These are phyloP conservation scores for Paraurostyla sp. DNA, from an alignment of 73 alveolate species.

Conservation along the genomic window DNA sequence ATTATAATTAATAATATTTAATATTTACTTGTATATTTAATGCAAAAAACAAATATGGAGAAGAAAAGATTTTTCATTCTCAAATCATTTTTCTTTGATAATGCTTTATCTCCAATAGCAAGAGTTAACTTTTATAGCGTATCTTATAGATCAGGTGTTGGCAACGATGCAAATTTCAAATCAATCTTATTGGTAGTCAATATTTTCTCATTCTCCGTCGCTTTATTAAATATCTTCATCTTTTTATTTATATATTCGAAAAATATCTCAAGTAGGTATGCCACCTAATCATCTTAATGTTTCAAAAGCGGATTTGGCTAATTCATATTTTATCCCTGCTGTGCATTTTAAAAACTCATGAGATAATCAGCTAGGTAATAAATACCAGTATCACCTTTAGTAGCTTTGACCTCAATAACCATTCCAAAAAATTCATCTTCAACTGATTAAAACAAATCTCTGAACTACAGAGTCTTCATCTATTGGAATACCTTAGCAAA, in stretches of 20 bases:
- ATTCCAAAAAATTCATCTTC: slow-evolving; percentile 51
- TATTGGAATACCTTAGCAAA: slow-evolving; percentile 39
- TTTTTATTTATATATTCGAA: slow-evolving; percentile 6
- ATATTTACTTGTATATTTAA: slow-evolving; percentile 46
- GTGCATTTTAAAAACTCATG: background rate
- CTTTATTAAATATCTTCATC: slow-evolving; percentile 39
- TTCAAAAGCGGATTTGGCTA: background rate
- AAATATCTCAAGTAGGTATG: slow-evolving; percentile 42
- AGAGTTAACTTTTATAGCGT: slow-evolving; percentile 26
- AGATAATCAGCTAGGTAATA: slow-evolving; percentile 4
- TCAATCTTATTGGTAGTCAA: background rate
- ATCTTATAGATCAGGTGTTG: slow-evolving; percentile 38
- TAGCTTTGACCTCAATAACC: slow-evolving; percentile 25
- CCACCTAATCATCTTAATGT: slow-evolving; percentile 33
- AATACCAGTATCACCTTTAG: slow-evolving; percentile 51
- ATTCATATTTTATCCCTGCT: slow-evolving; percentile 23
- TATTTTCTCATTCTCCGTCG: slow-evolving; percentile 31
- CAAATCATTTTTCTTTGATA: slow-evolving; percentile 7
- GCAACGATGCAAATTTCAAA: background rate
- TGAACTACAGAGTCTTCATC: slow-evolving; percentile 16
- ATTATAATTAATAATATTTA: background rate
- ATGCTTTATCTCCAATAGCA: slow-evolving; percentile 46
- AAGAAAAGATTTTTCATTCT: slow-evolving; percentile 59
- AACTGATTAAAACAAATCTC: slow-evolving; percentile 51
- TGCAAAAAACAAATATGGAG: slow-evolving; percentile 46